Base-by-base conservation (phyloP, 495 filamentous ascomycete species). In the Tuber microsphaerosporum region DNA sequence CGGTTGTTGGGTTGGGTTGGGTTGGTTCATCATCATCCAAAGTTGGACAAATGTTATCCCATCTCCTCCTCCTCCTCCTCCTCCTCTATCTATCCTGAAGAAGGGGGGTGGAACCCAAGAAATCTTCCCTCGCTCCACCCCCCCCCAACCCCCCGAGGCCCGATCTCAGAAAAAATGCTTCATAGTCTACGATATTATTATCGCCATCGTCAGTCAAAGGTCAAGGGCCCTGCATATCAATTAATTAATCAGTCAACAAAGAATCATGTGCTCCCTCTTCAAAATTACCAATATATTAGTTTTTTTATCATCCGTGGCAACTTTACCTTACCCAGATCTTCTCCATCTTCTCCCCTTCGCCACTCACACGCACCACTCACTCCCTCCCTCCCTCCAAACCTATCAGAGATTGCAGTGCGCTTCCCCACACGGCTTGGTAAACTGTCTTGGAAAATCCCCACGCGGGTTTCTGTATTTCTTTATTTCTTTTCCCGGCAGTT, bases 351-450 rank as follows among this genome's bases (percentile, higher is more conserved):
- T 65, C 10, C n/a, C 10, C 14, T 16, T 5, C 2, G 12, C 56
- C 56, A 14, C n/a, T 31, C 20, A 20, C 48, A 51, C 48, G 12
- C 42, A 19, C 16, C 22, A 56, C 9, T 0, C 22, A 7, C 10
- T 10, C 22, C 8, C 9, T 2, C 8, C 9, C 2, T 14, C 51
- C 51, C n/a, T 7, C 10, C 3, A 65, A 34, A 31, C 56, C 56
- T 31, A 65, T 31, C 56, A 34, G 10, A 31, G 26, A 65, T n/a
- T 56, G 51, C 51, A 56, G 22, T n/a, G 51, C 51, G 26, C 56
- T 65, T 65, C 56, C 56, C 56, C 56, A 65, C 26, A 65, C 56
- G 26, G 56, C 56, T 31, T 65, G 56, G 56, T 65, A 65, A 65
- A 65, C 26, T 34, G 56, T 65, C 56, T 34, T 65, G 56, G 56